Percentiles rank a stretch among this genome's conserved stretches.
Evolutionary conservation across 805 yeast genomes (phyloP).

Genomic region (Ogataea ramenticola): DNA sequence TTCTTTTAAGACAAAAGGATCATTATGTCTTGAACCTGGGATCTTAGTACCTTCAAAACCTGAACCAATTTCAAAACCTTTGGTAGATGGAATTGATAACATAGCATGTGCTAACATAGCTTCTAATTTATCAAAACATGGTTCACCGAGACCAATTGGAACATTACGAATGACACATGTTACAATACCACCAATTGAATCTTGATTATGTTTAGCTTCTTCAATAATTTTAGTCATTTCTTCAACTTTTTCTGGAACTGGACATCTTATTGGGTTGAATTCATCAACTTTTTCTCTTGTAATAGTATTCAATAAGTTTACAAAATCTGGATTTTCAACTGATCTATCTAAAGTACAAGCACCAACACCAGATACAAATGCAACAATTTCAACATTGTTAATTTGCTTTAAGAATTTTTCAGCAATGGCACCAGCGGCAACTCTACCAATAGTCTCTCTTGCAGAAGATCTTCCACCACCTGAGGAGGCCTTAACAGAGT

Average conservation of each 20-base stretch:
- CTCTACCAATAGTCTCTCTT: constrained; percentile 97
- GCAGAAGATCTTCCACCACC: constrained; percentile 99
- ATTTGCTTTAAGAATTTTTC: constrained; percentile 79
- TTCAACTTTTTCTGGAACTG: constrained; percentile 63
- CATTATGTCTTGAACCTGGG: constrained; percentile 94
- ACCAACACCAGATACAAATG: constrained; percentile 94
- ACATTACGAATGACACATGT: constrained; percentile 94
- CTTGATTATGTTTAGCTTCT: constrained; percentile 75
- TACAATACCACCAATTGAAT: constrained; percentile 96
- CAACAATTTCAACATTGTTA: constrained; percentile 86
- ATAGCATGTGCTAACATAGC: constrained; percentile 95
- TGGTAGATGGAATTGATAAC: constrained; percentile 96
- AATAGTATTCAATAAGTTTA: constrained; percentile 59
- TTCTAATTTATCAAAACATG: constrained; percentile 93
- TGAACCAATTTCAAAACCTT: constrained; percentile 96
- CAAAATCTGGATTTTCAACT: constrained; percentile 57
- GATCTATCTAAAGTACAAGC: constrained; percentile 68
- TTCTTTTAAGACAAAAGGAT: constrained; percentile 55
- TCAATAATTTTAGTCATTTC: constrained; percentile 85
- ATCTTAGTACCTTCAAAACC: constrained; percentile 87
- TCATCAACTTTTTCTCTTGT: constrained; percentile 87
- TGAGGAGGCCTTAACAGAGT: constrained; percentile 87
- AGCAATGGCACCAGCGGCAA: constrained; percentile 98
- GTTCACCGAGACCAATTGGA: constrained; percentile 97
- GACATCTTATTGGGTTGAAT: constrained; percentile 90